These are phyloP conservation scores for Alisma plantagoaquatica DNA, from an alignment of 106 monocot species.

Conservation along the genomic window DNA sequence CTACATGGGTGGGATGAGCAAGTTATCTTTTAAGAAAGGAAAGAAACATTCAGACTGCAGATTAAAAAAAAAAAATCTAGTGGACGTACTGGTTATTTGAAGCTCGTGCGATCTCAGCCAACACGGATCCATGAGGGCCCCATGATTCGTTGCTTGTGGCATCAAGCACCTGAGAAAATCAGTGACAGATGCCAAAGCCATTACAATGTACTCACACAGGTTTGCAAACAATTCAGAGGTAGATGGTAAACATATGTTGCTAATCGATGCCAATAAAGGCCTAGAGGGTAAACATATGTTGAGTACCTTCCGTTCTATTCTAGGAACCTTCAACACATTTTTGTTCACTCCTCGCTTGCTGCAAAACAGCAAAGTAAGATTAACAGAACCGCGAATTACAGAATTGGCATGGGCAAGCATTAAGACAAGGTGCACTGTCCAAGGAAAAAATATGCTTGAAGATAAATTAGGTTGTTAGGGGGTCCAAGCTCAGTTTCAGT, in stretches of 20 bases:
- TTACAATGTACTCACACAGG: neutral
- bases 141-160: slow-evolving; percentile 91
- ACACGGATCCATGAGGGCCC: slow-evolving; percentile 84
- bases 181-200: neutral
- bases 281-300: neutral
- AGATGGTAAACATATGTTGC: neutral
- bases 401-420: neutral
- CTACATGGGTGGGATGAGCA: neutral
- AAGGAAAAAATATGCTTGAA: neutral
- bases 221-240: neutral
- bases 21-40: neutral
- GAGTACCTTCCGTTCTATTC: slow-evolving; percentile 81
- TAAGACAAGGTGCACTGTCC: neutral
- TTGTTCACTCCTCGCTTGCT: slow-evolving; percentile 94
- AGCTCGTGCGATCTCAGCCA: slow-evolving; percentile 86
- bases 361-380: slow-evolving; percentile 10
- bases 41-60: neutral
- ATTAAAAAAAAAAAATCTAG: neutral
- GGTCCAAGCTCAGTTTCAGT: neutral
- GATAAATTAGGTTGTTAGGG: neutral
- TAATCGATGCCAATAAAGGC: neutral
- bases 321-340: slow-evolving; percentile 84
- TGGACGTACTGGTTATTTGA: slow-evolving; percentile 61
- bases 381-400: slow-evolving; percentile 40
- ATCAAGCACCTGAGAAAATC: slow-evolving; percentile 67